Evolutionary conservation across 805 yeast genomes (phyloP).

Genomic region (Nakazawaea ambrosiae): DNA sequence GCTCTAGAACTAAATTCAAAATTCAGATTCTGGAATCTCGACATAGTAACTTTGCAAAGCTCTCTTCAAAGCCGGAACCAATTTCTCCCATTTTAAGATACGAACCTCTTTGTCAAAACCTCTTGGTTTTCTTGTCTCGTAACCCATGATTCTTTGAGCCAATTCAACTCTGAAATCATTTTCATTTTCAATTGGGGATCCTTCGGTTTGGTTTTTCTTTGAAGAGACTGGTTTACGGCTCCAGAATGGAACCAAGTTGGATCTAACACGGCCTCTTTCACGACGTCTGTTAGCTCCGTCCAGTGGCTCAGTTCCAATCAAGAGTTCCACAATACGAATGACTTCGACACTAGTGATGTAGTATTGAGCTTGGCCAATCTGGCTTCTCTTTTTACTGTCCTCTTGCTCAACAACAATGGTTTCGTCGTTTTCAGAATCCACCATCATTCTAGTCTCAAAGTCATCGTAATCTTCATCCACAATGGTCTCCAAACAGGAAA

Average conservation of each 20-base stretch:
- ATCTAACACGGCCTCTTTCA: conserved; percentile 61
- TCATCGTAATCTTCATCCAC: conserved; percentile 20
- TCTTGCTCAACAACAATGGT: conserved; percentile 7
- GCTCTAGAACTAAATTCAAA: no score
- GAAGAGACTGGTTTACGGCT: conserved; percentile 51
- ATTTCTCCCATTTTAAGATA: conserved; percentile 52
- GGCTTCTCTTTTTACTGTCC: background rate
- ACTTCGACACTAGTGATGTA: conserved; percentile 66
- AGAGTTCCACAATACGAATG: conserved; percentile 53
- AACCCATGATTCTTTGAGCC: conserved; percentile 60
- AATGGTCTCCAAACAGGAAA: conserved; percentile 48
- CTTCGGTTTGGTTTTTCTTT: conserved; percentile 19
- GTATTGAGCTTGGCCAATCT: conserved; percentile 18
- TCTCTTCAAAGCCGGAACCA: conserved; percentile 52
- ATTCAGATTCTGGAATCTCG: conserved; percentile 34
- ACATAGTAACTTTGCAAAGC: conserved; percentile 62
- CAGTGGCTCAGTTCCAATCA: conserved; percentile 42
- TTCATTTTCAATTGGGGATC: conserved; percentile 11
- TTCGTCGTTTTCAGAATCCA: conserved; percentile 19
- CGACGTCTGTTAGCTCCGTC: conserved; percentile 47
- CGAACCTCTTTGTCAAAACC: conserved; percentile 66
- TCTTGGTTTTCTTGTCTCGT: conserved; percentile 55
- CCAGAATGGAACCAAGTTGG: conserved; percentile 65
- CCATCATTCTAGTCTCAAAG: conserved; percentile 14
- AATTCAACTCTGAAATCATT: conserved; percentile 40